phyloP scores from a whole-genome alignment of 805 yeast species.

The Candida broadrunensis region DNA sequence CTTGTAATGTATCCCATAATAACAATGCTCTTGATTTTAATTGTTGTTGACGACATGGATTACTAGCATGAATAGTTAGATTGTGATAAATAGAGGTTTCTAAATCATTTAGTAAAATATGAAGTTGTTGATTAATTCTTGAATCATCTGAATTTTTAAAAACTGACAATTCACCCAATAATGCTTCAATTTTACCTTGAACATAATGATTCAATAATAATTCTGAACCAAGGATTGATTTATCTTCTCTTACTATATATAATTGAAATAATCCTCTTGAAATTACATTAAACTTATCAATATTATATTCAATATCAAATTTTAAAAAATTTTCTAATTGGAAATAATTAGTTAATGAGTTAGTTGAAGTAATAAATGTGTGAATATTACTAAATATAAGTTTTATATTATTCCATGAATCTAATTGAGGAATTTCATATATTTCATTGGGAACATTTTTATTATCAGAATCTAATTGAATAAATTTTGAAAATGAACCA shows the following conservation, averaged over 20 bases:
- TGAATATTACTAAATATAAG: constrained; percentile 18
- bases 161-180: constrained; percentile 31
- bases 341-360: constrained; percentile 13
- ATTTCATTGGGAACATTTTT: constrained; percentile 36
- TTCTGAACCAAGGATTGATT: constrained; percentile 48
- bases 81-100: constrained; percentile 40
- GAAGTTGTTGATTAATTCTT: neutral
- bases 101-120: constrained; percentile 39
- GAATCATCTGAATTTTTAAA: constrained; percentile 15
- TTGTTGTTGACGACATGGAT: constrained; percentile 82
- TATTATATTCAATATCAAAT: constrained; percentile 22
- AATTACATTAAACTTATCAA: constrained; percentile 38
- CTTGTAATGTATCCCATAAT: constrained; percentile 81
- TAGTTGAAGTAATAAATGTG: constrained; percentile 14
- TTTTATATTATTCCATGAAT: constrained; percentile 17
- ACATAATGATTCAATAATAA: constrained; percentile 19
- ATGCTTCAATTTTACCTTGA: constrained; percentile 39
- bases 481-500: constrained; percentile 32
- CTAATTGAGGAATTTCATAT: constrained; percentile 15
- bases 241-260: constrained; percentile 61
- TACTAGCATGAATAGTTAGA: constrained; percentile 39
- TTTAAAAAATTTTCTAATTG: constrained; percentile 26
- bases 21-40: constrained; percentile 52
- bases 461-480: constrained; percentile 35
- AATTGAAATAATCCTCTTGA: constrained; percentile 63